Evolutionary conservation across 108 stramenopile species (phyloP).

Genomic region (Poteriospumella lacustris): DNA sequence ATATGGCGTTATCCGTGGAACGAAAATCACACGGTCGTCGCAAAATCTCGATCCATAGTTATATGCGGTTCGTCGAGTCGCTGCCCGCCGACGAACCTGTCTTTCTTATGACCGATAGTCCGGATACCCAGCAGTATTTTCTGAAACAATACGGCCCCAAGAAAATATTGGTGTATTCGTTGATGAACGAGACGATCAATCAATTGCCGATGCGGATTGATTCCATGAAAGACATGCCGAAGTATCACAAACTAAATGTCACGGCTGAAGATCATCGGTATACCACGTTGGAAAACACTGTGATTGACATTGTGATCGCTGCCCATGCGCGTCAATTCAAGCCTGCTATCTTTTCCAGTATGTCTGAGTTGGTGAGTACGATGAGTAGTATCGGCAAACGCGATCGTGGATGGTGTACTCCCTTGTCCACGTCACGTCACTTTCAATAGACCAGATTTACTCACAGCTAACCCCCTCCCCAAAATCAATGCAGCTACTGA

Average conservation of each 20-base stretch:
- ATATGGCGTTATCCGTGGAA: neutral
- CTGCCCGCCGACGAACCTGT: neutral
- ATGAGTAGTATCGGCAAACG: neutral
- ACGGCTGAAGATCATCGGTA: slow-evolving; percentile 4
- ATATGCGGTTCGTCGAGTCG: neutral
- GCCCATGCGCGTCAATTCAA: neutral
- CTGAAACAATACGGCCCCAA: neutral
- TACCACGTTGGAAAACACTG: neutral
- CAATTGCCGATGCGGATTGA: neutral
- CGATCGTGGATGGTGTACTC: slow-evolving; percentile 3
- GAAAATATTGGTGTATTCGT: neutral
- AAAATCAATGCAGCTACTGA: too few species aligned
- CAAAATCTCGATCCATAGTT: neutral
- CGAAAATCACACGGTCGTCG: neutral
- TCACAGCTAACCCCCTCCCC: too few species aligned
- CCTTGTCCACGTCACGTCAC: neutral
- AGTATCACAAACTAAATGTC: neutral
- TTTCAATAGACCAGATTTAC: too few species aligned
- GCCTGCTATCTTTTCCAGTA: neutral
- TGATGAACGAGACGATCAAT: neutral
- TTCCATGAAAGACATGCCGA: neutral
- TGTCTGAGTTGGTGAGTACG: neutral
- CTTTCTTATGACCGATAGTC: slow-evolving; percentile 5
- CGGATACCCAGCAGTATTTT: neutral
- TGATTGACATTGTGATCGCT: neutral